Conservation (phyloP, 768 basidiomycete genomes). For the Vishniacozyma victoriae region DNA sequence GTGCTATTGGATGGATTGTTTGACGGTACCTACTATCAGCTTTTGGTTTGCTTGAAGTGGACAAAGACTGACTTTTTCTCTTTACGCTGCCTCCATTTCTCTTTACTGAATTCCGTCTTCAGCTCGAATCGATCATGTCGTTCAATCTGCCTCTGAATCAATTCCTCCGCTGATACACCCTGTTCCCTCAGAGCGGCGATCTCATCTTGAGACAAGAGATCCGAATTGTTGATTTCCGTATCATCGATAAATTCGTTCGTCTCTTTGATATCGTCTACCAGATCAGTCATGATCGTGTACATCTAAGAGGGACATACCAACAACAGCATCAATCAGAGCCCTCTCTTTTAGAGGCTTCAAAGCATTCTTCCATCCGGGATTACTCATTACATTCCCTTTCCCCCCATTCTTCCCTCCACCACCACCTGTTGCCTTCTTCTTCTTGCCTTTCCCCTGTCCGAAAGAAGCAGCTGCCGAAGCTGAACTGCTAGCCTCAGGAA, state of each 20-base stretch:
- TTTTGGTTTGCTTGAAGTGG: not conserved
- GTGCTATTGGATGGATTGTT: slow-evolving; percentile 77
- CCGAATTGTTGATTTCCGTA: slow-evolving; percentile 50
- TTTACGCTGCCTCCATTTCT: slow-evolving; percentile 94
- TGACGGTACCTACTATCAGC: slow-evolving; percentile 67
- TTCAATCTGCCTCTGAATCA: slow-evolving; percentile 89
- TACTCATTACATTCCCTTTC: slow-evolving; percentile 52
- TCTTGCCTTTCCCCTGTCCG: slow-evolving; percentile 20
- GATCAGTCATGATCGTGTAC: not conserved
- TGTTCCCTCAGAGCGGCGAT: slow-evolving; percentile 76
- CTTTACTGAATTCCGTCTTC: slow-evolving; percentile 97
- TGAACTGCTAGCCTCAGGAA: not conserved
- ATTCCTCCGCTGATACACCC: slow-evolving; percentile 82
- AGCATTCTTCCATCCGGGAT: slow-evolving; percentile 24
- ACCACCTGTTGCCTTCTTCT: slow-evolving; percentile 50
- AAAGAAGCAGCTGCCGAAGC: not conserved
- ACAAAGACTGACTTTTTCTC: slow-evolving; percentile 73
- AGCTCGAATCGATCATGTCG: slow-evolving; percentile 83
- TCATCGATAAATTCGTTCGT: slow-evolving; percentile 96
- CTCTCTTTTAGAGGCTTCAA: slow-evolving; percentile 25
- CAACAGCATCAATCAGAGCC: slow-evolving; percentile 29
- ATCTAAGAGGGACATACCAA: slow-evolving; percentile 18
- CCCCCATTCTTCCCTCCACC: slow-evolving; percentile 45
- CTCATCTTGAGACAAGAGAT: slow-evolving; percentile 67
- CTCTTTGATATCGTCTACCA: slow-evolving; percentile 85